Base-by-base conservation (phyloP, 2,329 filamentous ascomycete genomes). In the Sporothrix inflata region DNA sequence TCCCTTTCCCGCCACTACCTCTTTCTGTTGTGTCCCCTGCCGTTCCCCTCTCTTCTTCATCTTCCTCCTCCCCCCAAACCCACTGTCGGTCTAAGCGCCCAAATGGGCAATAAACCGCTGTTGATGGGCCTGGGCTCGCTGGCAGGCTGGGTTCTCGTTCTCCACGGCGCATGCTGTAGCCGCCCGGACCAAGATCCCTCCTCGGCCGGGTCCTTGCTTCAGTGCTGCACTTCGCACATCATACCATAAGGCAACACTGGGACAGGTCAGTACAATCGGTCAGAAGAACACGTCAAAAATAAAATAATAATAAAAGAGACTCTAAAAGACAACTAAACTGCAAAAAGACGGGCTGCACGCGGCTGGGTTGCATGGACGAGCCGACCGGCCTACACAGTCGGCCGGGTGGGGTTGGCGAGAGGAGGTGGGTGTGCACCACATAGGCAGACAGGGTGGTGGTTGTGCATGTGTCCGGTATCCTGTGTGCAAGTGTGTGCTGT, bases 41-140 rank as follows among this genome's bases (percentile, higher is more conserved):
- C 42, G 16, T 11, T 34, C 63, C 40, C 40, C 63, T 49, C 63
- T 3, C 6, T 49, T 40, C 55, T n/a, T n/a, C 45, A 40, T 40
- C 5, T 40, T 4, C 38, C 38, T 40, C 40, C 40, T 7, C 12
- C 40, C 47, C 19, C 9, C 11, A 51, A 49, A 21, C n/a, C 45
- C 65, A 34, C 19, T 21, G 16, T 51, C 42, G 63, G 49, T 55
- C 49, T 55, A 69, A 55, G 66, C 66, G 66, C 66, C 66, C 19
- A 69, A 69, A 55, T 42, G 66, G 49, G 45, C 63, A 67, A 67
- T 49, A 49, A 49, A 49, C 24, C 45, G 45, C 45, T 8, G 9
- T 51, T 67, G 45, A n/a, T 47, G 4, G 5, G 19, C n/a, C 47
- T 49, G 6, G 47, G 42, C 9, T 42, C 40, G 38, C 38, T 40